phyloP scores from a whole-genome alignment of 257 asterid genomes.

The Solanum paucissectum region DNA sequence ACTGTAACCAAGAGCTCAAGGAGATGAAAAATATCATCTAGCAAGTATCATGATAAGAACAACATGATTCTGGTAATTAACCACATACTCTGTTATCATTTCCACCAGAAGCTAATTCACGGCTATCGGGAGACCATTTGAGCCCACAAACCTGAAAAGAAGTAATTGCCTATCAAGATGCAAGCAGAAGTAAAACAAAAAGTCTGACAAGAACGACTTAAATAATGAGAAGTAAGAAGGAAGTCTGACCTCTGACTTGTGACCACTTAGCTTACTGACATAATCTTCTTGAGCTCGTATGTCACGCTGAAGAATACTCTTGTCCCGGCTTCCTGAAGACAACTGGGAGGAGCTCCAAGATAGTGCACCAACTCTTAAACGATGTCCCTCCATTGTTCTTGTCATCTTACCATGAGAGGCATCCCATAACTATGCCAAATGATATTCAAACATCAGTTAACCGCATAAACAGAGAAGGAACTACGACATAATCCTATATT shows the following conservation, averaged over 20 bases:
- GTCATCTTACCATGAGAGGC: conserved; percentile 76
- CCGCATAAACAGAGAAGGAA: neutral
- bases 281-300: conserved; percentile 59
- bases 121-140: conserved; percentile 94
- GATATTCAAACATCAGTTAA: neutral
- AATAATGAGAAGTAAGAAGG: neutral
- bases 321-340: conserved; percentile 94
- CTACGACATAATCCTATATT: neutral
- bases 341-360: conserved; percentile 79
- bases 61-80: neutral
- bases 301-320: conserved; percentile 84
- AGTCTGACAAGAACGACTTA: neutral
- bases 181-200: neutral
- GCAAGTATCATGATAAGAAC: neutral
- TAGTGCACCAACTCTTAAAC: conserved; percentile 75
- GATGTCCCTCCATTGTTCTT: conserved; percentile 92
- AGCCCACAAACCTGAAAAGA: conserved; percentile 79
- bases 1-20: neutral
- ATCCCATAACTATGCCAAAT: conserved; percentile 66
- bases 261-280: conserved; percentile 82
- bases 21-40: neutral
- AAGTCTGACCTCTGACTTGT: conserved; percentile 74
- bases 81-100: conserved; percentile 75
- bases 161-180: neutral
- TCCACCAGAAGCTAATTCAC: conserved; percentile 96